A percentile compares a stretch with the other conserved stretches of the same genome.
Evolutionary conservation across 2,329 filamentous ascomycete species (phyloP).

Genomic region (Dissoconium aciculare): DNA sequence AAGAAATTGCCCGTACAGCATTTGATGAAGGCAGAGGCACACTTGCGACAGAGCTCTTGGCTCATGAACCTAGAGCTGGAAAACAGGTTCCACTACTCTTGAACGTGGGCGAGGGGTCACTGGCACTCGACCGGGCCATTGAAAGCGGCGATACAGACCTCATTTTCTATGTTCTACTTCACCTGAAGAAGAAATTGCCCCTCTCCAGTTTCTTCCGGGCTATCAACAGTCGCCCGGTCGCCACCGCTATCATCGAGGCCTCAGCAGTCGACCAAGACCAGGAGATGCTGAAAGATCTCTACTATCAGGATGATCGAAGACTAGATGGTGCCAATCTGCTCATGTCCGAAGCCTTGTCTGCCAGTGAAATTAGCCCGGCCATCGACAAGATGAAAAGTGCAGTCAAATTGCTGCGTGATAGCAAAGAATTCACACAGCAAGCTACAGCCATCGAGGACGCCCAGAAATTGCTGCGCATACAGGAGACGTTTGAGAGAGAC

Average conservation of each 20-base stretch:
- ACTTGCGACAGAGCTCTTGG: conserved; percentile 80
- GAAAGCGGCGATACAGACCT: conserved; percentile 91
- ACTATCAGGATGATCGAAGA: conserved; percentile 90
- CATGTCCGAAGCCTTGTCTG: conserved; percentile 64
- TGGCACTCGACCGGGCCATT: conserved; percentile 90
- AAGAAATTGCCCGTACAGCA: conserved; percentile 79
- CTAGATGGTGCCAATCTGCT: conserved; percentile 80
- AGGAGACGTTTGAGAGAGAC: conserved; percentile 76
- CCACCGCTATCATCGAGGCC: conserved; percentile 78
- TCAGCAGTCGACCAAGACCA: conserved; percentile 65
- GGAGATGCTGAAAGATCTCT: conserved; percentile 80
- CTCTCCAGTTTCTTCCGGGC: conserved; percentile 83
- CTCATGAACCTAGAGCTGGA: conserved; percentile 88
- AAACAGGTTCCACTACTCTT: conserved; percentile 87
- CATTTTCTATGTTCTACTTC: conserved; percentile 73
- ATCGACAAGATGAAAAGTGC: conserved; percentile 82
- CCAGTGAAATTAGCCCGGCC: conserved; percentile 53
- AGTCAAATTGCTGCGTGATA: conserved; percentile 66
- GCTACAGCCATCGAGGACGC: conserved; percentile 66
- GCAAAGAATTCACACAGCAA: conserved; percentile 63
- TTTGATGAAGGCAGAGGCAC: conserved; percentile 83
- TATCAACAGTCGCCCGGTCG: conserved; percentile 71
- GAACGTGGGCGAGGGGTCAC: conserved; percentile 88
- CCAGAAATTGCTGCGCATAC: conserved; percentile 62
- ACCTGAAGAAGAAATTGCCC: conserved; percentile 79